Evolutionary conservation across 75 land plant genomes (phyloP).

Genomic region (Selaginella tamariscina): DNA sequence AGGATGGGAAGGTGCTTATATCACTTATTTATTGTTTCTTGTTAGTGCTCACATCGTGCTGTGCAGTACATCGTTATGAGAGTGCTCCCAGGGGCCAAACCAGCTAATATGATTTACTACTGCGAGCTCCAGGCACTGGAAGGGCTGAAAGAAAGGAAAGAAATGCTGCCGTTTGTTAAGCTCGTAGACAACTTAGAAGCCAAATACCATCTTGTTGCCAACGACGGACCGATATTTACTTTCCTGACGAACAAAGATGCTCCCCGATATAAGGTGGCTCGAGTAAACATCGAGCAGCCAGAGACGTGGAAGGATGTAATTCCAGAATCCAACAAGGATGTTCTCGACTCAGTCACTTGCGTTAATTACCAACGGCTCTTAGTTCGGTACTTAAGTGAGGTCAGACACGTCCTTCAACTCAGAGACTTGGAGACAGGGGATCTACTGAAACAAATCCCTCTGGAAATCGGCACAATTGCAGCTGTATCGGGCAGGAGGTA

Average conservation of each 20-base stretch:
- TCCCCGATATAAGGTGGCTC: constrained; percentile 16
- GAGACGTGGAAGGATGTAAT: constrained; percentile 18
- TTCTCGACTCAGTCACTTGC: constrained; percentile 17
- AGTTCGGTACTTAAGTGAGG: constrained; percentile 22
- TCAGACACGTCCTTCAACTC: constrained; percentile 22
- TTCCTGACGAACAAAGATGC: constrained; percentile 20
- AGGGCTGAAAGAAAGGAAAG: constrained; percentile 11
- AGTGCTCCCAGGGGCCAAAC: neutral
- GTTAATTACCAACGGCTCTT: constrained; percentile 16
- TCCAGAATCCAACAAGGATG: constrained; percentile 17
- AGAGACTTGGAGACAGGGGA: constrained; percentile 16
- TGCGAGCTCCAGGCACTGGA: neutral
- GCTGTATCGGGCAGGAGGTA: constrained; percentile 15
- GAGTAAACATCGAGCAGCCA: constrained; percentile 16
- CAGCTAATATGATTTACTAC: neutral
- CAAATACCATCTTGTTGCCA: constrained; percentile 12
- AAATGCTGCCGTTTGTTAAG: constrained; percentile 16
- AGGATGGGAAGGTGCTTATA: constrained; percentile 6
- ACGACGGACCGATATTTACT: constrained; percentile 13
- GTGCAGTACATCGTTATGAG: neutral
- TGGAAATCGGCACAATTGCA: constrained; percentile 23
- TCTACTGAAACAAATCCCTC: constrained; percentile 17
- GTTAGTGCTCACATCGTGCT: too few relatives aligned
- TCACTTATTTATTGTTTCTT: too few relatives aligned
- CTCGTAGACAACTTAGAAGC: constrained; percentile 21